A percentile compares a stretch with the other conserved stretches of the same genome.
These are phyloP conservation scores for Anaeromyces robustus DNA, from an alignment of 192 early-diverging fungal genomes.

Conservation along the genomic window DNA sequence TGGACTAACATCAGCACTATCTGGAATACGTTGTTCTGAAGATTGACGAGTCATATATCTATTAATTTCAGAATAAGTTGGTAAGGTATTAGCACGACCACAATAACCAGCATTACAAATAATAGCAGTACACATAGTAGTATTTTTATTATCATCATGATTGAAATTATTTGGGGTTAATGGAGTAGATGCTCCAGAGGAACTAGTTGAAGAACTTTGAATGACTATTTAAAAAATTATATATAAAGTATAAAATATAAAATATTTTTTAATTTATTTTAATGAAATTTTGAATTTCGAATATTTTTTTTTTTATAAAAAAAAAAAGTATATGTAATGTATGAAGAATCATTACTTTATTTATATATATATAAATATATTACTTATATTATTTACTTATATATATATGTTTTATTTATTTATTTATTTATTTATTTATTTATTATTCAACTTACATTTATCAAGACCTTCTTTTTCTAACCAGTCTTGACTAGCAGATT, in stretches of 20 bases:
- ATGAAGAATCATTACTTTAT: no score
- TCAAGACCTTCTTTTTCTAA: constrained; percentile 45
- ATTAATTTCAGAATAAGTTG: constrained; percentile 79
- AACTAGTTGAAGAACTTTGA: constrained; percentile 4
- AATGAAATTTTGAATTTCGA: not conserved
- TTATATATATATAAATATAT: no score
- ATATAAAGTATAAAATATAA: no score
- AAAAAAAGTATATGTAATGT: no score
- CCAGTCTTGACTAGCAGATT: constrained; percentile 32
- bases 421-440: not conserved
- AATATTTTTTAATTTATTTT: no score
- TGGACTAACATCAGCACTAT: constrained; percentile 46
- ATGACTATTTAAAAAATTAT: not conserved
- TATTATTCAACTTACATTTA: constrained; percentile 24
- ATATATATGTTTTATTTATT: no score
- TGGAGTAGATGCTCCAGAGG: constrained; percentile 7
- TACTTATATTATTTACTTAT: no score
- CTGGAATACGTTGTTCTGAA: constrained; percentile 38
- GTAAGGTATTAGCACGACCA: constrained; percentile 67
- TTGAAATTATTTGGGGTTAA: not conserved
- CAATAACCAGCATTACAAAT: constrained; percentile 35
- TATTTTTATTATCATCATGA: constrained; percentile 4
- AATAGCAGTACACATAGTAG: constrained; percentile 21
- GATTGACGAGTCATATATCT: constrained; percentile 36
- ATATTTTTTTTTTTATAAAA: not conserved